A percentile compares a stretch with the other conserved stretches of the same genome.
These are phyloP conservation scores for Eucalyptus regnans DNA, from an alignment of 345 rosid genomes.

Conservation along the genomic window DNA sequence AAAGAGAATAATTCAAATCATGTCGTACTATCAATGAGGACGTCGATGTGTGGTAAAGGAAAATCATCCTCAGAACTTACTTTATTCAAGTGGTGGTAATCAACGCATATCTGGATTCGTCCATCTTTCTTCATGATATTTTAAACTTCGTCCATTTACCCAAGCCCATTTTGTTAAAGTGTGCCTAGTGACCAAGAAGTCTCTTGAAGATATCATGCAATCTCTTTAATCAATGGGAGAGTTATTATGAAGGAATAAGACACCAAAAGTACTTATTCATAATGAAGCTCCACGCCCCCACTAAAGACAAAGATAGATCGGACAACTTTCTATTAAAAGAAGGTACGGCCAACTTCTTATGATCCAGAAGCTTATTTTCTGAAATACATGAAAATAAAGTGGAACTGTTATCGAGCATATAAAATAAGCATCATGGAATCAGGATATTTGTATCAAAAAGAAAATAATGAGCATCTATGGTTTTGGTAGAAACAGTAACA, in stretches of 20 bases:
- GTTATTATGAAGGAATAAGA: neutral
- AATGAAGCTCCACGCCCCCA: neutral
- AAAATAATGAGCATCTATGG: neutral
- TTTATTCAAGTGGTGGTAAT: rapidly evolving
- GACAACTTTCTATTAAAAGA: neutral
- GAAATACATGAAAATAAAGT: neutral
- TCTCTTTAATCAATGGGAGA: neutral
- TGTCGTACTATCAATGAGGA: too few relatives aligned
- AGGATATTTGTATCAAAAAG: neutral
- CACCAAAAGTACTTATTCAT: neutral
- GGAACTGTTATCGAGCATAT: neutral
- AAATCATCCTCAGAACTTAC: rapidly evolving
- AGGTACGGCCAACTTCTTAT: neutral
- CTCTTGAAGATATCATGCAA: neutral
- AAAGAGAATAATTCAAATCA: too few relatives aligned
- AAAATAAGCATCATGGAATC: neutral
- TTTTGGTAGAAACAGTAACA: neutral
- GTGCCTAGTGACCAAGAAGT: neutral
- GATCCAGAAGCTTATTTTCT: neutral
- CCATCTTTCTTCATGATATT: too few relatives aligned
- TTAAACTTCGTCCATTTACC: neutral
- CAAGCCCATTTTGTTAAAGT: neutral
- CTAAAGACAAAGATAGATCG: neutral
- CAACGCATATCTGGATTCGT: rapidly evolving
- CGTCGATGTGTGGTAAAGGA: too few relatives aligned